Evolutionary conservation across 2,329 filamentous ascomycete genomes (phyloP).

Genomic region (Delphinella strobiligena): DNA sequence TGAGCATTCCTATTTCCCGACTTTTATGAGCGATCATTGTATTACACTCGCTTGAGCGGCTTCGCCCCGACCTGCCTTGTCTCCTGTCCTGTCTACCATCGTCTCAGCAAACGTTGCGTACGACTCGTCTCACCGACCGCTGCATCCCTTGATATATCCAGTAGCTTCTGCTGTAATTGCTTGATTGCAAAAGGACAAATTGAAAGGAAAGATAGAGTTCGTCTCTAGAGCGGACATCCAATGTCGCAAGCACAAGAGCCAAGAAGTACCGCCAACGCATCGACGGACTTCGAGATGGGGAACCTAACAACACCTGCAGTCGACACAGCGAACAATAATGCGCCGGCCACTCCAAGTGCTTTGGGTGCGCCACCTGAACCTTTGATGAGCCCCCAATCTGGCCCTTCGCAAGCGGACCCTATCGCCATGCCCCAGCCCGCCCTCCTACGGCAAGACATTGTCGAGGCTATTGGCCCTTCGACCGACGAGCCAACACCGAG

Average conservation of each 20-base stretch:
- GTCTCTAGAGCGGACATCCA: not conserved
- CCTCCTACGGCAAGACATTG: conserved; percentile 26
- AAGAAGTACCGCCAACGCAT: not conserved
- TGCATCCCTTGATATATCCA: not conserved
- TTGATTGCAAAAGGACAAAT: not conserved
- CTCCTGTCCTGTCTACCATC: too few relatives aligned
- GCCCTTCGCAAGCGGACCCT: conserved; percentile 2
- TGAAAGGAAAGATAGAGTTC: not conserved
- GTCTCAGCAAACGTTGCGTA: too few relatives aligned
- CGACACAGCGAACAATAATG: too few relatives aligned
- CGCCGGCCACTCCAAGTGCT: too few relatives aligned
- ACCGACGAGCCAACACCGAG: conserved; percentile 30
- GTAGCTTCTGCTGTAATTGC: not conserved
- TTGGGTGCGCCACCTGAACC: not conserved
- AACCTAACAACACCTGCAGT: not conserved
- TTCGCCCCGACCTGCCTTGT: too few relatives aligned
- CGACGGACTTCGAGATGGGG: not conserved
- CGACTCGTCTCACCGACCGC: too few relatives aligned
- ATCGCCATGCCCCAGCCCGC: conserved; percentile 9
- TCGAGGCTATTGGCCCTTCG: conserved; percentile 35
- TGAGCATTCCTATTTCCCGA: too few relatives aligned
- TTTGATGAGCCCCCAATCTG: not conserved
- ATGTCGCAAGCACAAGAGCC: not conserved
- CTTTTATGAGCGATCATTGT: too few relatives aligned
- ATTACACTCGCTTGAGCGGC: too few relatives aligned